phyloP scores from a whole-genome alignment of 331 rosid genomes.

The Telfairia occidentalis region DNA sequence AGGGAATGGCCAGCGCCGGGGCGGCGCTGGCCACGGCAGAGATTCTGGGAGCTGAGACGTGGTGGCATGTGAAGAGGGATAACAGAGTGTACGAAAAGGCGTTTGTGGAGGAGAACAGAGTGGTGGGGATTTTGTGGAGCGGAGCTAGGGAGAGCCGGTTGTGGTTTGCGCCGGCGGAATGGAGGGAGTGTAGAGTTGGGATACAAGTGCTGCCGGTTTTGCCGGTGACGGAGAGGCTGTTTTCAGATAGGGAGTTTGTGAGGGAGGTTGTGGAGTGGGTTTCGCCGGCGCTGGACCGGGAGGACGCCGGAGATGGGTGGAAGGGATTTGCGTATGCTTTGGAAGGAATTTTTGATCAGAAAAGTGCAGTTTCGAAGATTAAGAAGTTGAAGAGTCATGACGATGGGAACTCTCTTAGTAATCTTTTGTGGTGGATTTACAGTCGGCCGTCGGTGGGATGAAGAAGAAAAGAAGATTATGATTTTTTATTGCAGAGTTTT shows the following conservation, averaged over 20 bases:
- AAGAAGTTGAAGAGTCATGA: conserved; percentile 44
- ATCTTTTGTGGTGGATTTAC: conserved; percentile 76
- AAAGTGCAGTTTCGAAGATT: conserved; percentile 37
- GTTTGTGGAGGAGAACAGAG: conserved; percentile 38
- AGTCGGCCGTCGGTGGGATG: conserved; percentile 33
- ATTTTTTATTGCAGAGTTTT: not conserved
- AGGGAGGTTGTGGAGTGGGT: conserved; percentile 66
- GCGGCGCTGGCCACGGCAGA: conserved; percentile 49
- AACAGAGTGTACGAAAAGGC: conserved; percentile 34
- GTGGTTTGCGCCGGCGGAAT: conserved; percentile 75
- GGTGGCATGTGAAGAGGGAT: conserved; percentile 63
- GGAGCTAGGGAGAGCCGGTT: conserved; percentile 65
- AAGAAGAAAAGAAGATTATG: not conserved
- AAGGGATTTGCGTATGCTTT: conserved; percentile 62
- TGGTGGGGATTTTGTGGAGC: conserved; percentile 63
- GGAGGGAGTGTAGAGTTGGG: conserved; percentile 74
- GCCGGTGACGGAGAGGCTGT: conserved; percentile 55
- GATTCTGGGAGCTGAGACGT: conserved; percentile 52
- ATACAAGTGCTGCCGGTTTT: conserved; percentile 60
- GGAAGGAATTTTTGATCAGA: conserved; percentile 56
- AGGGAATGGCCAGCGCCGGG: conserved; percentile 36
- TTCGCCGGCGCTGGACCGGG: conserved; percentile 41
- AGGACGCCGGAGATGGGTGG: conserved; percentile 78
- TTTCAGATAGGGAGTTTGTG: conserved; percentile 42
- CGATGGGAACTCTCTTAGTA: conserved; percentile 63